Evolutionary conservation across 2,329 filamentous ascomycete species (phyloP), one percentile per base, ranked within the genome.

Genomic region (Venturia asperata): DNA sequence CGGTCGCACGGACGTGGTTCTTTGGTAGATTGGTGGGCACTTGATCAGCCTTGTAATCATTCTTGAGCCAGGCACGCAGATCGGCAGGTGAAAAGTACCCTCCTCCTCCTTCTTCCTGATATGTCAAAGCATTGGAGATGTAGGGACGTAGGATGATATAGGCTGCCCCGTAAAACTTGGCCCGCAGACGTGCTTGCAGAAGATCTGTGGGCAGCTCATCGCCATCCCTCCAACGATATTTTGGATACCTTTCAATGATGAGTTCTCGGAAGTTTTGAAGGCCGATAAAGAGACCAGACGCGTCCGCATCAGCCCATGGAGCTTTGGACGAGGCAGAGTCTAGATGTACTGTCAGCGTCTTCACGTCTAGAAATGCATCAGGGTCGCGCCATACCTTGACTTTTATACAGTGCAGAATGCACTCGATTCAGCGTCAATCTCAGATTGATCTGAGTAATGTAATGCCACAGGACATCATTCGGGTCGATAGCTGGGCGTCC

Each of bases 141-240:
- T 93, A 91, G 0, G 90, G 91, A 30, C 94, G 85, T 73, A 94
- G 89, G 34, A 93, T 92, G 72, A 97, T 92, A 68, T 95, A 92
- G 68, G 89, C 85, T 0, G 91, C 92, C 24, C 94, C 94, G 81
- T 93, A 97, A 75, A 94, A 97, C 75, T 99, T 97, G 17, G 90
- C 94, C 52, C 93, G 87, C 67, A 97, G 81, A 27, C 94, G 85
- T 41, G 93, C 93, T 15, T 85, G 81, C 19, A 97, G 85, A 67
- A 97, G 92, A 61, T 96, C 87, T 0, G 72, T 75, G 0, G 92
- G 84, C 0, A 91, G 91, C 5, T 82, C 81, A 64, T 96, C 90
- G 1, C 81, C 76, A 67, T 91, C 88, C 2, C 82, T 73, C 80
- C 88, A 90, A 65, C 77, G 76, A 83, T 60, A 66, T 3, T 39